A percentile compares a stretch with the other conserved stretches of the same genome.
Evolutionary conservation across 2,329 filamentous ascomycete genomes (phyloP).

Genomic region (Claviceps sp.): DNA sequence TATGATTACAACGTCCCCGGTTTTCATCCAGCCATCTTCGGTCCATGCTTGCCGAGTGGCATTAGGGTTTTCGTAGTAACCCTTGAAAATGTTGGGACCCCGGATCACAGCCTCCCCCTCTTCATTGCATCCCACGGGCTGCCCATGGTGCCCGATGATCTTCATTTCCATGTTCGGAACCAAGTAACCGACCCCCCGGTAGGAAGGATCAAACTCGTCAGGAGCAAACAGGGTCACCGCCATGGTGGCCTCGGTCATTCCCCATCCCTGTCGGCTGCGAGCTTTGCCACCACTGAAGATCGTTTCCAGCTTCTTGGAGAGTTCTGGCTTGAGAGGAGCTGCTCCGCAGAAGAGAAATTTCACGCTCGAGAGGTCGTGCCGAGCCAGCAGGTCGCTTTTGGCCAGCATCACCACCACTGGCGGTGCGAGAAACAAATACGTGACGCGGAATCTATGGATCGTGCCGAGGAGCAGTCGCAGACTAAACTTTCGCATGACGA

Average conservation of each 20-base stretch:
- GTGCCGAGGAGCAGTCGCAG: slow-evolving; percentile 33
- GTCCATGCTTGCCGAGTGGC: not conserved
- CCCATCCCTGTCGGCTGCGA: slow-evolving; percentile 20
- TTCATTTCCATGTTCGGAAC: slow-evolving; percentile 68
- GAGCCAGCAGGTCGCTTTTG: slow-evolving; percentile 44
- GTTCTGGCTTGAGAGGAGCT: slow-evolving; percentile 59
- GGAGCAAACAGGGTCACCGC: slow-evolving; percentile 54
- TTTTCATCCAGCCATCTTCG: not conserved
- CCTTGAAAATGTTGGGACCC: not conserved
- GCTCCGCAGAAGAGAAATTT: slow-evolving; percentile 55
- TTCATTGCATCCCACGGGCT: not conserved
- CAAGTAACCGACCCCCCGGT: slow-evolving; percentile 35
- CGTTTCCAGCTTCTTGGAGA: slow-evolving; percentile 45
- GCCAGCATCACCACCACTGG: slow-evolving; percentile 66
- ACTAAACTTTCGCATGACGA: not conserved
- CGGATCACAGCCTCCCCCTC: not conserved
- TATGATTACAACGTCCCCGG: not conserved
- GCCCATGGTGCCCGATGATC: slow-evolving; percentile 16
- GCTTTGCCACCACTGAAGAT: not conserved
- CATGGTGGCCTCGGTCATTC: slow-evolving; percentile 56
- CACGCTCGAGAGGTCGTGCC: slow-evolving; percentile 60
- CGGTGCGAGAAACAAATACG: slow-evolving; percentile 55
- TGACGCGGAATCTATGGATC: slow-evolving; percentile 57
- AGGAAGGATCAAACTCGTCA: slow-evolving; percentile 20
- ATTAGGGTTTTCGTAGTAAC: not conserved